Base-by-base conservation (phyloP, 768 basidiomycete species). In the Nidularia pulvinata region DNA sequence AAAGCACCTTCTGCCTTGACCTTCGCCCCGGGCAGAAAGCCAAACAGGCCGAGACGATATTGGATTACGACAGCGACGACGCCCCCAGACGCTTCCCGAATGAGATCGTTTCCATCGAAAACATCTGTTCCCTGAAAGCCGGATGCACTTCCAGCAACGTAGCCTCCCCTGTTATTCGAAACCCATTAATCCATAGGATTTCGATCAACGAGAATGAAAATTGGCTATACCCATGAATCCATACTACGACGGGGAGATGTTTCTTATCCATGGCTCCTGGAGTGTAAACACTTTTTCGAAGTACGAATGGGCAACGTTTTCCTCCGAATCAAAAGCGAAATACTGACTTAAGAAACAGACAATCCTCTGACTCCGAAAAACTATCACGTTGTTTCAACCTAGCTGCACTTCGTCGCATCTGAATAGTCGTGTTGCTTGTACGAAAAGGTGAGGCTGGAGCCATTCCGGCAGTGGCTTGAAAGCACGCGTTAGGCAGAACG, bases 11-110 rank as follows among this genome's bases (percentile, higher is more conserved):
- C 64, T 6, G 67, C 59, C 49, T 80, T 74, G 6, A 81, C 71
- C 33, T 69, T 58, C 34, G 61, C 55, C 1, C 80, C 78, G n/a
- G 80, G 53, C 33, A 82, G 60, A 59, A 81, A 82, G 5, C 79
- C 79, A 56, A 74, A 76, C 2, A 76, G 51, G 2, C 77, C 77
- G 4, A 79, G 54, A 13, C 77, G 68, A 50, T 78, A 79, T 55
- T 79, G 77, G 10, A 76, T 70, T 25, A 72, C 51, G 13, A 78
- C 75, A 2, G 67, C 67, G 0, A 78, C 64, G 2, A 72, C 65
- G n/a, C 70, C 66, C 11, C 65, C 65, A 22, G 73, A 66, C n/a
- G n/a, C n/a, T 54, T 69, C 66, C 3, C 61, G 54, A 19, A 77
- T 62, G 19, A 77, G 57, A 48, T 74, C 72, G 34, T 69, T 65